Evolutionary conservation across 495 filamentous ascomycete species (phyloP).

Genomic region (Daldinia caldariorum): DNA sequence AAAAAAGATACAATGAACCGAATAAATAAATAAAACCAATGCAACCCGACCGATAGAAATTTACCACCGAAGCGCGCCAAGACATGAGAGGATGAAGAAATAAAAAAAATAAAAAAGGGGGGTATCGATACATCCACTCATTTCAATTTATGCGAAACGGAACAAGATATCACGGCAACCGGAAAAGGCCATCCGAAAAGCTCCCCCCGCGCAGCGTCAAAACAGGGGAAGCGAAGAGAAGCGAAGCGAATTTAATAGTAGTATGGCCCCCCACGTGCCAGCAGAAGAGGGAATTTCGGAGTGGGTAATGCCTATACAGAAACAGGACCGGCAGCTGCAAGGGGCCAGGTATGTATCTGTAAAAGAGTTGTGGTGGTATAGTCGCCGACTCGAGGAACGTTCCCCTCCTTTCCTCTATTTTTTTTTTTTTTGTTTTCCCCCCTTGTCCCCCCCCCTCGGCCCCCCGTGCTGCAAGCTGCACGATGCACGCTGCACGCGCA

Average conservation of each 20-base stretch:
- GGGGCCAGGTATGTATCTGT: slow-evolving; percentile 15
- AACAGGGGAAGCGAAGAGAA: neutral
- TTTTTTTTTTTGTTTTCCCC: neutral
- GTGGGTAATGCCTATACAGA: neutral
- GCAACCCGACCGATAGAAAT: neutral
- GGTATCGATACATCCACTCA: slow-evolving; percentile 36
- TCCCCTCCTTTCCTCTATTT: neutral
- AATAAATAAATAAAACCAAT: neutral
- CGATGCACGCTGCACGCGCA: too few species aligned
- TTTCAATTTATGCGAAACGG: slow-evolving; percentile 31
- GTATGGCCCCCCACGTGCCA: neutral
- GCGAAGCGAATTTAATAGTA: slow-evolving; percentile 5
- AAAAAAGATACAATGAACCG: neutral
- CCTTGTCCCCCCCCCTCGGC: too few species aligned
- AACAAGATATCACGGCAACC: slow-evolving; percentile 17
- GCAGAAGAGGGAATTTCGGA: neutral
- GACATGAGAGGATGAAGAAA: slow-evolving; percentile 28
- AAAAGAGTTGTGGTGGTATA: slow-evolving; percentile 12
- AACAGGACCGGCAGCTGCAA: neutral
- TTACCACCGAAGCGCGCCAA: slow-evolving; percentile 5
- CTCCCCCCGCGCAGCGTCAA: neutral
- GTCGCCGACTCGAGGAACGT: slow-evolving; percentile 9
- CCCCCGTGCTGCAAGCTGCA: too few species aligned
- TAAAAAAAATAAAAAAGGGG: slow-evolving; percentile 14
- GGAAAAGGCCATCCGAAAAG: slow-evolving; percentile 9